phyloP scores from a whole-genome alignment of 352 stramenopile species.

The Peronospora tabacina region DNA sequence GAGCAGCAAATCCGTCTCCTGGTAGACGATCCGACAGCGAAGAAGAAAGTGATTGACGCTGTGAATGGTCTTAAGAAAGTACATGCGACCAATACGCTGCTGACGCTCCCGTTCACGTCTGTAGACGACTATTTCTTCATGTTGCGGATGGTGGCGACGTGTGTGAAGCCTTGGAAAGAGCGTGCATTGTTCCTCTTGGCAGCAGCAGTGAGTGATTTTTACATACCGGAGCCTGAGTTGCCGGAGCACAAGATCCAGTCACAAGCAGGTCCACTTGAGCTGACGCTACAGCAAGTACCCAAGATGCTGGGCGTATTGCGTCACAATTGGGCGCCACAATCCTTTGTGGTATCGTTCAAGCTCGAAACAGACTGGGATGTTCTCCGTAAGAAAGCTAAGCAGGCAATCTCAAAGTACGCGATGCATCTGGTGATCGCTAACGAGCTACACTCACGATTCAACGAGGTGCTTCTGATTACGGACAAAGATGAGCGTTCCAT shows the following conservation, averaged over 20 bases:
- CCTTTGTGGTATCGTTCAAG: slow-evolving; percentile 93
- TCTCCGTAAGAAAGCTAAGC: slow-evolving; percentile 88
- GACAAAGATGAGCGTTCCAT: slow-evolving; percentile 44
- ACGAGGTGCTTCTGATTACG: slow-evolving; percentile 82
- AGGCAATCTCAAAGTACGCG: slow-evolving; percentile 90
- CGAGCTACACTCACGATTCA: slow-evolving; percentile 90
- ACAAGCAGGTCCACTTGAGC: slow-evolving; percentile 45
- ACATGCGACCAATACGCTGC: slow-evolving; percentile 41
- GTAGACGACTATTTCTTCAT: slow-evolving; percentile 95
- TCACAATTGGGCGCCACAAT: slow-evolving; percentile 88
- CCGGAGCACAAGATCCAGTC: slow-evolving; percentile 97
- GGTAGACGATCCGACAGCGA: slow-evolving; percentile 30
- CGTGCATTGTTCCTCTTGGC: slow-evolving; percentile 90
- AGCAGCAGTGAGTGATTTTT: slow-evolving; percentile 97
- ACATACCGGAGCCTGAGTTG: slow-evolving; percentile 88
- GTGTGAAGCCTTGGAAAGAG: slow-evolving; percentile 52
- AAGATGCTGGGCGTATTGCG: slow-evolving; percentile 93
- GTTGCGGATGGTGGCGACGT: slow-evolving; percentile 74
- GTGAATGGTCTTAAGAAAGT: slow-evolving; percentile 43
- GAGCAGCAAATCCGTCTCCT: slow-evolving; percentile 18
- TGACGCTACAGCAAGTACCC: slow-evolving; percentile 90
- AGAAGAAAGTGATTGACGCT: slow-evolving; percentile 39
- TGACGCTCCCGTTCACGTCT: slow-evolving; percentile 90
- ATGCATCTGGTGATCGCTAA: slow-evolving; percentile 98
- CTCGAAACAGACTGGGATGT: slow-evolving; percentile 96